phyloP scores from a whole-genome alignment of 306 rosid species.

The Vigna nakashimae region DNA sequence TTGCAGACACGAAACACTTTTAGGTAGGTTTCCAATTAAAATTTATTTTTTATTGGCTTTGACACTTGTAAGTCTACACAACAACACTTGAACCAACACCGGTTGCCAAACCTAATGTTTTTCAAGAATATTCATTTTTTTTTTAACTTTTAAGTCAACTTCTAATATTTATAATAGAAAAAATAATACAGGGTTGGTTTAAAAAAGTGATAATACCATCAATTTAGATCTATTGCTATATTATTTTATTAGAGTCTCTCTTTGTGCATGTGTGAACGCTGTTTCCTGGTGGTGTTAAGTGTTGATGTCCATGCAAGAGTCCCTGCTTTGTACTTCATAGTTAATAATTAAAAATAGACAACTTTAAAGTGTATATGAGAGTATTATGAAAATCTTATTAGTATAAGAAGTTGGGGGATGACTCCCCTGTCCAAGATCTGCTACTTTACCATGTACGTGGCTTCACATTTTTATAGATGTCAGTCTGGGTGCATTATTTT shows the following conservation, averaged over 20 bases:
- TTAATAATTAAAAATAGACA: neutral
- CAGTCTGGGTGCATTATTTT: conserved; percentile 15
- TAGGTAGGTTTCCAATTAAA: no score
- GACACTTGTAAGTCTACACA: no score
- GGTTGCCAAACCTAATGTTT: no score
- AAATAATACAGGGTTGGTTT: no score
- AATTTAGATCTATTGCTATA: neutral
- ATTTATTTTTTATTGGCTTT: neutral
- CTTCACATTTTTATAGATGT: conserved; percentile 11
- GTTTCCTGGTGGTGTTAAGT: no score
- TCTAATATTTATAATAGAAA: neutral
- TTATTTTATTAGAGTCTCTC: neutral
- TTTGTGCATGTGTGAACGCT: neutral
- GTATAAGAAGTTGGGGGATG: neutral
- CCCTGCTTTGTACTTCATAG: neutral
- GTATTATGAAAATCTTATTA: neutral
- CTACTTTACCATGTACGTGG: neutral
- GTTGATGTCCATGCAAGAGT: no score
- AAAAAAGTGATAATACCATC: neutral
- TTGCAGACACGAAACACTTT: no score
- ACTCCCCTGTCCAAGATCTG: neutral
- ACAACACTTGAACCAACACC: no score
- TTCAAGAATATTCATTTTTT: no score
- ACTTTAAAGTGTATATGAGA: neutral
- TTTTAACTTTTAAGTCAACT: neutral